phyloP scores from a whole-genome alignment of 306 rosid genomes.

The Vigna hirtella region DNA sequence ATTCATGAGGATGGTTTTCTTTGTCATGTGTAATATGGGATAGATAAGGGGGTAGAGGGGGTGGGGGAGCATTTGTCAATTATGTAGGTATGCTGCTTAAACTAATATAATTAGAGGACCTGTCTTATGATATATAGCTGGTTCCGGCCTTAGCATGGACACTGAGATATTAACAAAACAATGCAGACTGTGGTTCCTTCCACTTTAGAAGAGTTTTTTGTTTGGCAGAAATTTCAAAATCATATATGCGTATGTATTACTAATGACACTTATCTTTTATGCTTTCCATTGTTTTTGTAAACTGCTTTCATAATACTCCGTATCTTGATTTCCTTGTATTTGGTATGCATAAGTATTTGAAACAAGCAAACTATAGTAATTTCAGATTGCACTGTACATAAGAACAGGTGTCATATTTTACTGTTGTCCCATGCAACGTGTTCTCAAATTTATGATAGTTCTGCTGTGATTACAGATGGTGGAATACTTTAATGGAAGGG shows the following conservation, averaged over 20 bases:
- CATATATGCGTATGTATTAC: background rate
- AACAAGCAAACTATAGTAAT: conserved; percentile 14
- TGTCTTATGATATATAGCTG: conserved; percentile 20
- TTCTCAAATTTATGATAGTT: conserved; percentile 38
- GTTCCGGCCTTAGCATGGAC: background rate
- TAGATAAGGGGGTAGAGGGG: background rate
- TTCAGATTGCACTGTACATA: conserved; percentile 2
- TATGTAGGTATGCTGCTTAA: background rate
- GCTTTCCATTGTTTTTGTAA: background rate
- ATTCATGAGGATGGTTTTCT: conserved; percentile 6
- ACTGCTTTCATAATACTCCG: background rate
- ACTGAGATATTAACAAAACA: background rate
- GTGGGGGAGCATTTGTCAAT: background rate
- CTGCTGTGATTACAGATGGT: conserved; percentile 76
- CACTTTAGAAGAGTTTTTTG: conserved; percentile 5
- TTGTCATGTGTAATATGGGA: conserved; percentile 12
- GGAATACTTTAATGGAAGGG: conserved; percentile 76
- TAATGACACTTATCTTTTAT: background rate
- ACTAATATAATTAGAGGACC: background rate
- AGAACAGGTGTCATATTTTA: conserved; percentile 17
- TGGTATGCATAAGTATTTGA: background rate
- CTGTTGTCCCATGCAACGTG: background rate
- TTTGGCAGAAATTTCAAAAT: conserved; percentile 13
- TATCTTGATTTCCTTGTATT: conserved; percentile 4
- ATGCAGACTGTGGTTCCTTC: conserved; percentile 6